phyloP scores from a whole-genome alignment of 139 green algal genomes.

The Picochlorum sp. region DNA sequence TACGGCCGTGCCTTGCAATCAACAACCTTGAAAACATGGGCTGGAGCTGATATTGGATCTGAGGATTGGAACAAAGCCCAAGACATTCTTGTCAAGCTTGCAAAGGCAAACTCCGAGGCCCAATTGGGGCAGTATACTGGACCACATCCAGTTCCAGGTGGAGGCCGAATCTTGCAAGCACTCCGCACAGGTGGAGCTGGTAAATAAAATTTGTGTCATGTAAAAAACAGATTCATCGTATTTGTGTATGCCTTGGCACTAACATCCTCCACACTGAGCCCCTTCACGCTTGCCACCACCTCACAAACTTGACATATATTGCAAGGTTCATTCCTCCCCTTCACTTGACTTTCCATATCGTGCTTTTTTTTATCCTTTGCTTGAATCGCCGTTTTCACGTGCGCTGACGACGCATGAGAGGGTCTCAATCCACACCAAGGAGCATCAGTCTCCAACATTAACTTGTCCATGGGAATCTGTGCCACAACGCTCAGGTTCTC shows the following conservation, averaged over 20 bases:
- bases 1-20: constrained; percentile 79
- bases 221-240: constrained; percentile 36
- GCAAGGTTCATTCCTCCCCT: constrained; percentile 81
- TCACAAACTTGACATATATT: constrained; percentile 59
- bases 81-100: constrained; percentile 52
- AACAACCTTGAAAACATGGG: constrained; percentile 47
- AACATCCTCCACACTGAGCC: constrained; percentile 11
- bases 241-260: constrained; percentile 28
- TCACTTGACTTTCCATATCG: constrained; percentile 46
- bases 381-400: constrained; percentile 27
- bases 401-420: constrained; percentile 33
- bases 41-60: constrained; percentile 29
- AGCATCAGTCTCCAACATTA: constrained; percentile 84
- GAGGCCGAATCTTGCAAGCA: constrained; percentile 59
- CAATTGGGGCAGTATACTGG: constrained; percentile 62
- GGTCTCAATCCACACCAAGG: constrained; percentile 74
- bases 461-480: constrained; percentile 49
- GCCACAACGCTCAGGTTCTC: constrained; percentile 65
- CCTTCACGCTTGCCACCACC: constrained; percentile 38
- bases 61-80: constrained; percentile 51
- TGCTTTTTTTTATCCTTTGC: constrained; percentile 76
- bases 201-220: constrained; percentile 31
- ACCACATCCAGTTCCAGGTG: constrained; percentile 57
- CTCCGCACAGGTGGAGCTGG: constrained; percentile 50
- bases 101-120: constrained; percentile 63